These are phyloP conservation scores for Euphrasia confusa DNA, from an alignment of 257 asterid genomes.

Conservation along the genomic window DNA sequence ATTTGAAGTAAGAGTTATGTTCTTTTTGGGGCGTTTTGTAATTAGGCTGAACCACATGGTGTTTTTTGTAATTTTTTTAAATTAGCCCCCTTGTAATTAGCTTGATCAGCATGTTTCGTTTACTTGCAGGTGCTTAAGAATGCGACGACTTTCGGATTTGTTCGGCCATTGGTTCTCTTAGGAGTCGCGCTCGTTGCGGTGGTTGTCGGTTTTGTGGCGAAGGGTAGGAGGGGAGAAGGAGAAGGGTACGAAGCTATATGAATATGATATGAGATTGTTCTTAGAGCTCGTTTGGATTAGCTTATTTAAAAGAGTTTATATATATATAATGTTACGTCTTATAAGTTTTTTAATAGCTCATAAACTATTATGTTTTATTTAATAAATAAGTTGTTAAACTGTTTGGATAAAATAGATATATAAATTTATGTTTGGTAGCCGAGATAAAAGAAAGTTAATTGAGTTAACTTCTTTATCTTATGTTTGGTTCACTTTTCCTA, in stretches of 20 bases:
- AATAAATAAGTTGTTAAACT: too few species aligned
- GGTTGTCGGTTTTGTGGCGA: constrained; percentile 21
- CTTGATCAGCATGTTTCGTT: neutral
- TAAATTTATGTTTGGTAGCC: too few species aligned
- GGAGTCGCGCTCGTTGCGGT: constrained; percentile 23
- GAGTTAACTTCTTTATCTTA: too few species aligned
- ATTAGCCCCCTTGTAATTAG: neutral
- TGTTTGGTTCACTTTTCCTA: too few species aligned
- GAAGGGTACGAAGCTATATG: constrained; percentile 36
- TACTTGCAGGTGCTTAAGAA: constrained; percentile 24
- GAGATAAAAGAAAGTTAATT: too few species aligned
- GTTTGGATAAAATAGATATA: too few species aligned
- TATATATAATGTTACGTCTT: too few species aligned
- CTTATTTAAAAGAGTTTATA: too few species aligned
- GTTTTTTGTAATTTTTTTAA: neutral
- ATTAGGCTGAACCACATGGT: neutral
- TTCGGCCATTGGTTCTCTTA: constrained; percentile 27
- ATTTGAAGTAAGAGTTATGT: constrained; percentile 30
- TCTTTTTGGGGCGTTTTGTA: neutral
- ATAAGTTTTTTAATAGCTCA: too few species aligned
- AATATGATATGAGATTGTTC: too few species aligned
- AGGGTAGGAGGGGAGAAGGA: constrained; percentile 23
- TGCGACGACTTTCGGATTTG: constrained; percentile 13
- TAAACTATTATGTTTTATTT: too few species aligned
- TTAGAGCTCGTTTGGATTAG: too few species aligned